Conservation (phyloP, 306 rosid genomes). For the Abrus pulchellus region DNA sequence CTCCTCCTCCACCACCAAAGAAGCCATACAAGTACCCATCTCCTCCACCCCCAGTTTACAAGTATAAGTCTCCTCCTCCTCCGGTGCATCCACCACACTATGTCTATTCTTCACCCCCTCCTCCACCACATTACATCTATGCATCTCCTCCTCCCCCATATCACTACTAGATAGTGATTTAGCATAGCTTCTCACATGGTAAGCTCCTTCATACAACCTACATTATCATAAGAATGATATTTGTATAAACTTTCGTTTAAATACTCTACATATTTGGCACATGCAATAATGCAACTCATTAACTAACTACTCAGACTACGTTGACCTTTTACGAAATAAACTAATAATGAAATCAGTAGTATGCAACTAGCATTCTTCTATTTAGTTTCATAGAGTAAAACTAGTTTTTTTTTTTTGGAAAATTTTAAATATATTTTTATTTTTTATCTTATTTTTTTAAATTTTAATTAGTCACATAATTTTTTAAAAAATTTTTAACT, state of each 20-base stretch:
- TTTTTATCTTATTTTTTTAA: too few relatives aligned
- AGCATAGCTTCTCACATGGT: conserved; percentile 40
- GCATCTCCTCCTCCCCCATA: conserved; percentile 77
- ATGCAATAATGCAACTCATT: background rate
- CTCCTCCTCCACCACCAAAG: conserved; percentile 12
- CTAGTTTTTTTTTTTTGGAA: background rate
- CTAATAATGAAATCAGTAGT: background rate
- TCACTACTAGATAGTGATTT: conserved; percentile 57
- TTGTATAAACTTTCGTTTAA: background rate
- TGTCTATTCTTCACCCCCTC: conserved; percentile 2
- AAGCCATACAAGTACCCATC: background rate
- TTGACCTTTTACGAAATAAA: background rate
- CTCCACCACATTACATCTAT: conserved; percentile 56
- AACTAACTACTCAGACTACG: background rate
- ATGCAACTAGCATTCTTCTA: background rate
- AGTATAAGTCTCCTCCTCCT: conserved; percentile 28
- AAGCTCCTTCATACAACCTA: conserved; percentile 11
- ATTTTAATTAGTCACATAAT: too few relatives aligned
- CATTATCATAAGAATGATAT: background rate
- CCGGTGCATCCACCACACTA: background rate
- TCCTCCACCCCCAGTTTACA: background rate
- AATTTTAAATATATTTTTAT: too few relatives aligned
- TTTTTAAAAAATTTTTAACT: too few relatives aligned
- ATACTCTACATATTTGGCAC: background rate
- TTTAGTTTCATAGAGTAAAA: background rate